These are phyloP conservation scores for Mucor saturninus DNA, from an alignment of 371 early-diverging fungal genomes.

Conservation along the genomic window DNA sequence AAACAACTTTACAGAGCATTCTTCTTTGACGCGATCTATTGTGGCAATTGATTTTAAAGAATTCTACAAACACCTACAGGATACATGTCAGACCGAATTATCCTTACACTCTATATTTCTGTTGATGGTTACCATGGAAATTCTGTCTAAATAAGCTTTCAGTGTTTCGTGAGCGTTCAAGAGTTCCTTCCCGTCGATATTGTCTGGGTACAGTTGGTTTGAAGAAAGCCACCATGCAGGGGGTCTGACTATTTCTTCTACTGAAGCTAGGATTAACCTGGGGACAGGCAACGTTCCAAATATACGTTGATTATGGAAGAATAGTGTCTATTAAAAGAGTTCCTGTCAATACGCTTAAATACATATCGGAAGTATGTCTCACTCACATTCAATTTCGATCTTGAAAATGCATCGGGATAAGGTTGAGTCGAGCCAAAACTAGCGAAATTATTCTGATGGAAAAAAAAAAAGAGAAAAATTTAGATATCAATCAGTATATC, in stretches of 20 bases:
- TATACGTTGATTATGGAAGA: conserved; percentile 39
- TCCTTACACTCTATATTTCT: not conserved
- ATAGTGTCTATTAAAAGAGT: conserved; percentile 19
- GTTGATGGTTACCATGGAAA: conserved; percentile 32
- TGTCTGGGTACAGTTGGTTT: conserved; percentile 2
- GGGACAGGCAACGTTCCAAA: conserved; percentile 36
- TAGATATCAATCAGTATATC: too few relatives aligned
- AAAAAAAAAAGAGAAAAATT: not conserved
- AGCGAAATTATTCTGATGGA: conserved; percentile 22
- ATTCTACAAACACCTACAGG: conserved; percentile 58
- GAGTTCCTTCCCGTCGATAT: conserved; percentile 17
- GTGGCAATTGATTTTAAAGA: conserved; percentile 68
- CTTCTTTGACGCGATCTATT: conserved; percentile 75
- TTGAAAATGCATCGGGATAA: conserved; percentile 59
- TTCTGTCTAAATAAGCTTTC: conserved; percentile 39
- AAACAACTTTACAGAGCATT: conserved; percentile 62
- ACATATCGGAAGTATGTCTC: not conserved
- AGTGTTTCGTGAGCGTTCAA: conserved; percentile 28
- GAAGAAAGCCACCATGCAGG: conserved; percentile 32
- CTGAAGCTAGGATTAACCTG: conserved; percentile 29
- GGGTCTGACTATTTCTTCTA: conserved; percentile 38
- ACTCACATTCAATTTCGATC: conserved; percentile 56
- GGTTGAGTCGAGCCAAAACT: conserved; percentile 51
- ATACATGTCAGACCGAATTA: not conserved
- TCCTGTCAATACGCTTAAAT: not conserved